Conservation (phyloP, 805 yeast genomes). For the Cyberlindnera lachancei region DNA sequence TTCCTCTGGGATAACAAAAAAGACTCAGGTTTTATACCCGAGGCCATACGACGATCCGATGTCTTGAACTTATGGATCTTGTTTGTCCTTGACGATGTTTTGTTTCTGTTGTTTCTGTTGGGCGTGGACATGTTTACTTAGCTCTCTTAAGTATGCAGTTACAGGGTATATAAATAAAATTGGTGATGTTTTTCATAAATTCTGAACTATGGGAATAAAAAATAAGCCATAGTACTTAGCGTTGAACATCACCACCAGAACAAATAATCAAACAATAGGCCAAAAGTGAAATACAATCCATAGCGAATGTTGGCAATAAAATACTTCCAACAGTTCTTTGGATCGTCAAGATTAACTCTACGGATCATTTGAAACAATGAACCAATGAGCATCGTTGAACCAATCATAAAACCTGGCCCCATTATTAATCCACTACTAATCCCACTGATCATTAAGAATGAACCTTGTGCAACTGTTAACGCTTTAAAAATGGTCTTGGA, state of each 20-base stretch:
- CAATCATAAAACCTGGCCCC: constrained; percentile 79
- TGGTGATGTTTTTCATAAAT: too few relatives aligned
- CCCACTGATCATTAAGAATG: constrained; percentile 61
- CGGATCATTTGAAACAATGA: constrained; percentile 63
- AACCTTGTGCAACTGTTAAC: constrained; percentile 61
- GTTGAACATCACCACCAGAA: constrained; percentile 28
- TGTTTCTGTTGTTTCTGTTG: background rate
- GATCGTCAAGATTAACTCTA: constrained; percentile 71
- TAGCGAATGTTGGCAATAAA: constrained; percentile 74
- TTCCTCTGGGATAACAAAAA: constrained; percentile 28
- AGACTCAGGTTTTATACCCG: constrained; percentile 39
- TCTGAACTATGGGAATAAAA: too few relatives aligned
- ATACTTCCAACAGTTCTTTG: constrained; percentile 74
- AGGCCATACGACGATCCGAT: constrained; percentile 52
- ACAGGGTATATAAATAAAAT: too few relatives aligned
- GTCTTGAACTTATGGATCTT: constrained; percentile 22
- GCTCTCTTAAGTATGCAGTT: background rate
- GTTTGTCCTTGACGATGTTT: constrained; percentile 2
- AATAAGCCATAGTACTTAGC: background rate
- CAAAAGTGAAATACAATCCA: constrained; percentile 60
- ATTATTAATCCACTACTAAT: constrained; percentile 50
- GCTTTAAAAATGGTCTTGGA: constrained; percentile 65
- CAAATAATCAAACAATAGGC: constrained; percentile 60
- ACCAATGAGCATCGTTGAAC: constrained; percentile 60
- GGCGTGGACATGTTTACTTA: too few relatives aligned